Percentiles rank a stretch among this genome's conserved stretches.
These are phyloP conservation scores for Mycosarcoma mackinlayi DNA, from an alignment of 1,284 basidiomycete genomes.

Conservation along the genomic window DNA sequence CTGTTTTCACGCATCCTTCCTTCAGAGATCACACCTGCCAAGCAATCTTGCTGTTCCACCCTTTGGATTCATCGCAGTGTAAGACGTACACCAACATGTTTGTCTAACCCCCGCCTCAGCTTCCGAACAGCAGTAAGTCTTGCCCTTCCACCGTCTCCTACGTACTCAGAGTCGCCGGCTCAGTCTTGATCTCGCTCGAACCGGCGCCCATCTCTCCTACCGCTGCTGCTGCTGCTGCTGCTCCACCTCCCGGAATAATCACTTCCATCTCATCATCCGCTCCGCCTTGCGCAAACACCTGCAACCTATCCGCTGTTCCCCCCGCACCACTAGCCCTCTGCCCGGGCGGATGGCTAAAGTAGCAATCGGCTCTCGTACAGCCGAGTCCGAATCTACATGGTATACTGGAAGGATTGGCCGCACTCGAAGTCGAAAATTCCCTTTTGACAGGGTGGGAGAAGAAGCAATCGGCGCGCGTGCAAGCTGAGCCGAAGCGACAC, in stretches of 20 bases:
- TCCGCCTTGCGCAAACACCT: constrained; percentile 8
- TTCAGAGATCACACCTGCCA: too few species aligned
- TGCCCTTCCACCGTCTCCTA: too few species aligned
- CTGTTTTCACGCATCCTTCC: too few species aligned
- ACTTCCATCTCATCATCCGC: constrained; percentile 30
- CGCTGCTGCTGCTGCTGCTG: neutral
- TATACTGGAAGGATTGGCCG: neutral
- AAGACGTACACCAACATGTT: too few species aligned
- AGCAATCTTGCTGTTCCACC: too few species aligned
- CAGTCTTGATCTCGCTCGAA: neutral
- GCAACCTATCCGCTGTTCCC: constrained; percentile 13
- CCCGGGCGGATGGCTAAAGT: constrained; percentile 37
- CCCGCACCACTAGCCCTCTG: constrained; percentile 4
- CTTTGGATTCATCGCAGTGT: too few species aligned
- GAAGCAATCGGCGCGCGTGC: constrained; percentile 53
- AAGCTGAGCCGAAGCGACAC: constrained; percentile 50
- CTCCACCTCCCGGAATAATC: constrained; percentile 15
- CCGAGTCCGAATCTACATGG: constrained; percentile 46
- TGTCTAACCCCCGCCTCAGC: too few species aligned
- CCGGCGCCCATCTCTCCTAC: constrained; percentile 3
- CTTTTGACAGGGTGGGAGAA: constrained; percentile 45
- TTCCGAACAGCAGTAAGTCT: too few species aligned
- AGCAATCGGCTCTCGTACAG: constrained; percentile 41
- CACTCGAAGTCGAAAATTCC: neutral
- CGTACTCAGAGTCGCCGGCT: neutral